Evolutionary conservation across 192 early-diverging fungal genomes (phyloP).

Genomic region (Coemansia umbellata): DNA sequence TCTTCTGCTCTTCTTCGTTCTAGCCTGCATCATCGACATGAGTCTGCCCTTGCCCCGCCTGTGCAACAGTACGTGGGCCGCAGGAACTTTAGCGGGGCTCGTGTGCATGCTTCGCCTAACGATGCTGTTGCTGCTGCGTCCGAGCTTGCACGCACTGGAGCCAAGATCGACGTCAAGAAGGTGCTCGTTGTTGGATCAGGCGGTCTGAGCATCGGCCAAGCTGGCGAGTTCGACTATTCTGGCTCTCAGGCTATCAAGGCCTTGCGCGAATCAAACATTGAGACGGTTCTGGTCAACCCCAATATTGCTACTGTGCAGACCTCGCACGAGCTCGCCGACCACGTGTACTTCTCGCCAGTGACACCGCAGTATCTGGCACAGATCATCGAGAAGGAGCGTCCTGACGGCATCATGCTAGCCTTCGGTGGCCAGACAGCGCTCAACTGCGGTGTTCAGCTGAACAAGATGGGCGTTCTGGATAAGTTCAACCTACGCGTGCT

Average conservation of each 20-base stretch:
- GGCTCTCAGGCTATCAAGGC: constrained; percentile 98
- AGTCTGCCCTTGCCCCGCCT: too few relatives aligned
- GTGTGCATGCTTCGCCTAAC: constrained; percentile 20
- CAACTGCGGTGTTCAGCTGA: constrained; percentile 90
- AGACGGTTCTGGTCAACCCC: constrained; percentile 97
- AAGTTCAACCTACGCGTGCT: constrained; percentile 84
- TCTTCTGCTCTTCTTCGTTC: not conserved
- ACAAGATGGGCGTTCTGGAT: constrained; percentile 77
- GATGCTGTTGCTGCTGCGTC: constrained; percentile 35
- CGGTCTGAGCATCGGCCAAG: constrained; percentile 94
- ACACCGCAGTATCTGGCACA: constrained; percentile 88
- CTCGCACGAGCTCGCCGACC: constrained; percentile 84
- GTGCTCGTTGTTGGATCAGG: constrained; percentile 94
- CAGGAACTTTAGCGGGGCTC: constrained; percentile 29
- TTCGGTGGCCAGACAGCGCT: constrained; percentile 97
- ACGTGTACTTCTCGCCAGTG: constrained; percentile 94
- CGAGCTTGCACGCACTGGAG: constrained; percentile 38
- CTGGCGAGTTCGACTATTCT: constrained; percentile 99
- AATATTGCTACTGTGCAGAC: constrained; percentile 99
- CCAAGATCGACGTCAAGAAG: constrained; percentile 67
- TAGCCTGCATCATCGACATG: not conserved
- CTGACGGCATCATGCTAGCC: constrained; percentile 92
- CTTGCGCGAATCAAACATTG: constrained; percentile 81
- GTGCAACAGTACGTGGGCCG: constrained; percentile 19
- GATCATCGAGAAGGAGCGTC: constrained; percentile 89